These are phyloP conservation scores for Diaporthe citrichinensis DNA, from an alignment of 2,329 filamentous ascomycete genomes.

Conservation along the genomic window DNA sequence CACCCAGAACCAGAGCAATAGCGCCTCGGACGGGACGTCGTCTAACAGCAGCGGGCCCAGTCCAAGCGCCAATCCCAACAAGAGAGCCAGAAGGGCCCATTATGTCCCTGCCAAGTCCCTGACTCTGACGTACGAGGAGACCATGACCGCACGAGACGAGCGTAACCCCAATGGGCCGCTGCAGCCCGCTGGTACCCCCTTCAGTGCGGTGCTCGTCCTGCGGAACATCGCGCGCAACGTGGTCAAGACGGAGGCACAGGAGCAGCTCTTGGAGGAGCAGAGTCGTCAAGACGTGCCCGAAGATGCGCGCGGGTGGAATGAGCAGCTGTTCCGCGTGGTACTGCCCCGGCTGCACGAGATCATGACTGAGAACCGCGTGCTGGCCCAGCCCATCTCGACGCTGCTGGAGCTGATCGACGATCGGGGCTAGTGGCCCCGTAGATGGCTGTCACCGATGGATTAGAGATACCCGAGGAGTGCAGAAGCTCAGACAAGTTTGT, in stretches of 20 bases:
- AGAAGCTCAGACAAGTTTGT: no score
- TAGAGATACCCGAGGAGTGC: background rate
- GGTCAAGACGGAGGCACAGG: constrained; percentile 72
- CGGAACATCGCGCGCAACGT: constrained; percentile 82
- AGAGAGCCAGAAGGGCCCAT: constrained; percentile 59
- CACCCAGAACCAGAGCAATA: constrained; percentile 11
- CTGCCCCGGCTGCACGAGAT: constrained; percentile 77
- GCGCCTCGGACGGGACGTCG: constrained; percentile 4
- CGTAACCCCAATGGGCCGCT: constrained; percentile 69
- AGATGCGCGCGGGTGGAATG: constrained; percentile 69
- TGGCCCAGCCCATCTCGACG: constrained; percentile 58
- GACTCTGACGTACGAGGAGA: constrained; percentile 69
- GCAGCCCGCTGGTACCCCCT: constrained; percentile 82
- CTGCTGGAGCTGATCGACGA: constrained; percentile 52
- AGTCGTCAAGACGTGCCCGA: constrained; percentile 62
- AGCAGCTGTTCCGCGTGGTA: constrained; percentile 76
- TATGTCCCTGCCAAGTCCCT: constrained; percentile 70
- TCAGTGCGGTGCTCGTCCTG: constrained; percentile 82
- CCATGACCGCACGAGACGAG: constrained; percentile 68
- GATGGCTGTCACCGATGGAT: background rate
- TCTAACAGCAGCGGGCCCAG: constrained; percentile 45
- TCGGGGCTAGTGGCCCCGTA: constrained; percentile 6
- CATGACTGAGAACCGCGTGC: constrained; percentile 75
- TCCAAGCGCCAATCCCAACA: constrained; percentile 44
- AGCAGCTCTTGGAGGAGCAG: constrained; percentile 65